Percentiles rank a stretch among this genome's conserved stretches.
phyloP scores from a whole-genome alignment of 768 basidiomycete genomes.

The Suillus spraguei region DNA sequence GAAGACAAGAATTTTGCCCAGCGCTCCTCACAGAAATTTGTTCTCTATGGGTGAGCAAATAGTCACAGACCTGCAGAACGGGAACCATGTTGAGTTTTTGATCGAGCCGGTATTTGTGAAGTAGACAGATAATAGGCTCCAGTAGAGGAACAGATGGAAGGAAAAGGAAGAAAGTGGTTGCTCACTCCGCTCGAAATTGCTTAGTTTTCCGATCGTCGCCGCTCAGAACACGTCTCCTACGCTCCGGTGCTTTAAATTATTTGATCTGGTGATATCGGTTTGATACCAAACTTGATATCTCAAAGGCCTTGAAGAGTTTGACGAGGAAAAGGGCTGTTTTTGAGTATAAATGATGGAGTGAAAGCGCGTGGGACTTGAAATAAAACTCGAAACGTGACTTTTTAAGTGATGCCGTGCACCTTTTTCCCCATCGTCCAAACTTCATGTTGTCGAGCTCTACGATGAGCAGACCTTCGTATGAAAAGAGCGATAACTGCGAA shows the following conservation, averaged over 20 bases:
- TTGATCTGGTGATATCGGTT: conserved; percentile 16
- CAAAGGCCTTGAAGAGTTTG: conserved; percentile 13
- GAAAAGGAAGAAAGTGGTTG: conserved; percentile 17
- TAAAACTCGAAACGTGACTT: conserved; percentile 8
- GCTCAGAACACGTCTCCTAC: conserved; percentile 33
- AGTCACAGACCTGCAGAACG: conserved; percentile 26
- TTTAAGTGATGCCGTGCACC: conserved; percentile 23
- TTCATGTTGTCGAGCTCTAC: conserved; percentile 20
- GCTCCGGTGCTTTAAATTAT: conserved; percentile 16
- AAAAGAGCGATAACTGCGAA: conserved; percentile 7
- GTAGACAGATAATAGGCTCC: conserved; percentile 1
- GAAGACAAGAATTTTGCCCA: conserved; percentile 31
- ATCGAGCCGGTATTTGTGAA: conserved; percentile 12
- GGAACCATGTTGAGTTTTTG: conserved; percentile 23
- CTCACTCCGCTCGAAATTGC: conserved; percentile 42
- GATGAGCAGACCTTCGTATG: conserved; percentile 19
- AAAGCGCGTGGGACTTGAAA: conserved; percentile 36
- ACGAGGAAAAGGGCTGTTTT: conserved; percentile 12
- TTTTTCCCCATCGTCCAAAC: conserved; percentile 9
- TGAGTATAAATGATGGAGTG: conserved; percentile 23
- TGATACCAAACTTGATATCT: conserved; percentile 7
- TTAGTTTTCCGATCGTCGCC: conserved; percentile 39
- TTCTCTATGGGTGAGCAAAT: conserved; percentile 35
- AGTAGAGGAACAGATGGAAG: conserved; percentile 7
- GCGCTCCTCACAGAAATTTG: conserved; percentile 21